phyloP scores from a whole-genome alignment of 768 basidiomycete genomes.

The Gloeopeniophorella convolvens region DNA sequence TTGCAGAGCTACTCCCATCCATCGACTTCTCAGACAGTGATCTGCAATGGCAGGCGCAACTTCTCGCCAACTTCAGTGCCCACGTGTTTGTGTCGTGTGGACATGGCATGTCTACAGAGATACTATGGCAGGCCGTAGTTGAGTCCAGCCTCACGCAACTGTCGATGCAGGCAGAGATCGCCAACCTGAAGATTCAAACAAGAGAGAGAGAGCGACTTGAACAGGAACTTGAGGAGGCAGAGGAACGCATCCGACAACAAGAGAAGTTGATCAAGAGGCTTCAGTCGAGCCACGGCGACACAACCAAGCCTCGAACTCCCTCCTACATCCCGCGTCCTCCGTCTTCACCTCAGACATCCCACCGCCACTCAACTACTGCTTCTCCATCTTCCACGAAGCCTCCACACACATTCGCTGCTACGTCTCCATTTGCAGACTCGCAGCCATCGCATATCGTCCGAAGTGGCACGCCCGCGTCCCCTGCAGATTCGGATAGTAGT shows the following conservation, averaged over 20 bases:
- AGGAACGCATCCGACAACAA: constrained; percentile 7
- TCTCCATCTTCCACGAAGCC: no score
- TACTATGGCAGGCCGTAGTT: constrained; percentile 33
- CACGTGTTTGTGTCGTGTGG: constrained; percentile 42
- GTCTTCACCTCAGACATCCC: background rate
- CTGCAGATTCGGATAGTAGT: constrained; percentile 20
- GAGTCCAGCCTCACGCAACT: constrained; percentile 48
- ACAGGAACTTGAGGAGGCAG: constrained; percentile 11
- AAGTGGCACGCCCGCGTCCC: background rate
- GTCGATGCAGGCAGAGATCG: constrained; percentile 34
- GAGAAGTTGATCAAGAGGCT: background rate
- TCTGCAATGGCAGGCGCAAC: constrained; percentile 60
- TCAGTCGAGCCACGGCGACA: background rate
- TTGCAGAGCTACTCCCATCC: constrained; percentile 43
- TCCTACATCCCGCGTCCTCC: no score
- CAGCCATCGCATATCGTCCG: background rate
- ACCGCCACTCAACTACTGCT: no score
- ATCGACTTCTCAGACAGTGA: constrained; percentile 40
- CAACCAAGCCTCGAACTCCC: no score
- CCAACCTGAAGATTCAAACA: constrained; percentile 14
- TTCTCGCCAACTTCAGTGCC: constrained; percentile 53
- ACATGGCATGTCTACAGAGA: constrained; percentile 18
- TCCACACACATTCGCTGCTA: background rate
- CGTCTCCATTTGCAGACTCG: background rate
- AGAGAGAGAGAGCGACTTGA: constrained; percentile 21